Percentiles rank a stretch among this genome's conserved stretches.
Conservation (phyloP, 495 filamentous ascomycete genomes). For the Penicillium atrosanguineum region DNA sequence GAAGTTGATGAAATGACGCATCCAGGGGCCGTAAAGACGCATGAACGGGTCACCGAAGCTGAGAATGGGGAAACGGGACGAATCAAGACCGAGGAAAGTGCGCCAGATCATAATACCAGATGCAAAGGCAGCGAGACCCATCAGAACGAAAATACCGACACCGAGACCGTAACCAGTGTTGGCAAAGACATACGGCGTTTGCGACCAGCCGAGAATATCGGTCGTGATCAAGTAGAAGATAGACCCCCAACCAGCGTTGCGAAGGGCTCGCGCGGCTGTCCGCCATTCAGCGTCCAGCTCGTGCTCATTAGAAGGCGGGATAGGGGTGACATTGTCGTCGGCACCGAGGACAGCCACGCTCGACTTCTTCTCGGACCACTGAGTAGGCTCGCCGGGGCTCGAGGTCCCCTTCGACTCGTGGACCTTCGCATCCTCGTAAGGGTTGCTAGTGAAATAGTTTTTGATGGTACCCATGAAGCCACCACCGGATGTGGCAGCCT, state of each 20-base stretch:
- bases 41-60: slow-evolving; percentile 58
- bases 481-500: neutral
- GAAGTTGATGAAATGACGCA: slow-evolving; percentile 54
- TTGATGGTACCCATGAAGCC: neutral
- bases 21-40: slow-evolving; percentile 48
- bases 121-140: slow-evolving; percentile 26
- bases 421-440: neutral
- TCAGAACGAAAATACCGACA: slow-evolving; percentile 14
- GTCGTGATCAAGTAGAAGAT: slow-evolving; percentile 63
- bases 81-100: slow-evolving; percentile 54
- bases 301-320: too few species aligned
- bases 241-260: slow-evolving; percentile 49
- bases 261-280: slow-evolving; percentile 40
- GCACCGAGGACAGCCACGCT: neutral
- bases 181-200: slow-evolving; percentile 23
- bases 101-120: slow-evolving; percentile 54
- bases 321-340: too few species aligned
- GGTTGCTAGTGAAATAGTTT: neutral
- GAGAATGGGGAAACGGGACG: slow-evolving; percentile 49
- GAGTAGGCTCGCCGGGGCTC: neutral
- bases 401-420: too few species aligned
- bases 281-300: slow-evolving; percentile 23
- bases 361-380: neutral
- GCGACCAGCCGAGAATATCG: slow-evolving; percentile 57
- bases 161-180: slow-evolving; percentile 28